Conservation (phyloP, 2,329 filamentous ascomycete species). For the Acrocalymma vagum region DNA sequence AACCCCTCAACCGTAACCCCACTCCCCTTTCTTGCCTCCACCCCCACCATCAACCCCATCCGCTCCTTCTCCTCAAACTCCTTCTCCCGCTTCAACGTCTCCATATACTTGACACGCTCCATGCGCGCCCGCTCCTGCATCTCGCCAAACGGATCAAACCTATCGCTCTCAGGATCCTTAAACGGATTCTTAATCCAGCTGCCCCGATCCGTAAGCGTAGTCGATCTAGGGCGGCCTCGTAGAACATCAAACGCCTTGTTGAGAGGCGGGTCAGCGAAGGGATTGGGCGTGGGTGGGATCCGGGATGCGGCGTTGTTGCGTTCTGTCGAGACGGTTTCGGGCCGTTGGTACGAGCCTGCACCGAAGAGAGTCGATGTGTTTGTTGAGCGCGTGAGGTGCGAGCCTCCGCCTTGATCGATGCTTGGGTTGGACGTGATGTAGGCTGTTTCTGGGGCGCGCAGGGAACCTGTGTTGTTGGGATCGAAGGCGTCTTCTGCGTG, state of each 20-base stretch:
- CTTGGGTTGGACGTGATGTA: slow-evolving; percentile 26
- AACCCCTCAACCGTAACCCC: slow-evolving; percentile 32
- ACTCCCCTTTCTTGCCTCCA: slow-evolving; percentile 28
- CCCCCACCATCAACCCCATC: slow-evolving; percentile 30
- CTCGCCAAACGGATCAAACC: slow-evolving; percentile 49
- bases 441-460: slow-evolving; percentile 30
- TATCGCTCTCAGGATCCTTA: slow-evolving; percentile 40
- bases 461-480: slow-evolving; percentile 28
- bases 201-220: slow-evolving; percentile 44
- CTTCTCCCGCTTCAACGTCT: slow-evolving; percentile 31
- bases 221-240: slow-evolving; percentile 38
- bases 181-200: slow-evolving; percentile 46
- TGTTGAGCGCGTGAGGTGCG: slow-evolving; percentile 31
- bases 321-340: slow-evolving; percentile 43
- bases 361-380: slow-evolving; percentile 39
- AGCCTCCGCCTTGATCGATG: slow-evolving; percentile 6
- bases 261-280: slow-evolving; percentile 43
- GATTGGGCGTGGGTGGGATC: slow-evolving; percentile 40
- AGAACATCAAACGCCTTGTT: slow-evolving; percentile 48
- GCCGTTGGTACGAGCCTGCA: slow-evolving; percentile 32
- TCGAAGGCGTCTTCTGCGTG: slow-evolving; percentile 36
- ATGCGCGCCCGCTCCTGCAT: slow-evolving; percentile 39
- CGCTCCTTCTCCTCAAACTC: slow-evolving; percentile 36
- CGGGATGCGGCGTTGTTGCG: slow-evolving; percentile 23
- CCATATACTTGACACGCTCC: slow-evolving; percentile 35